Base-by-base conservation (phyloP, 768 basidiomycete species). In the Russula virescens region DNA sequence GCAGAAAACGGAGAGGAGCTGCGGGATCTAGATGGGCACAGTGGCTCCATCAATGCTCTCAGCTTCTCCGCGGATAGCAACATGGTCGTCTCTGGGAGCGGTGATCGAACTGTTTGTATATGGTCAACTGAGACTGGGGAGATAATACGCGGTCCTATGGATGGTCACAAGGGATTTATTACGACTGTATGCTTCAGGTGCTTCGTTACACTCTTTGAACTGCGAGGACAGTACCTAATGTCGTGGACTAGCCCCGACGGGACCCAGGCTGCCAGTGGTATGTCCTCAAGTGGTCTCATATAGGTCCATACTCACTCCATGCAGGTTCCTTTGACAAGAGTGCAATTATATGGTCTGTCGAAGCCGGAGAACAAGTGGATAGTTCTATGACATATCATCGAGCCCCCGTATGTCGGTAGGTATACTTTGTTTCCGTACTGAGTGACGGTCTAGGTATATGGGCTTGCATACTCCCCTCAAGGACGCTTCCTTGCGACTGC, bases 401-500 rank as follows among this genome's bases (percentile, higher is more conserved):
- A 11, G 64, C 54, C 13, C 62, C 60, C 48, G 63, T 64, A 38
- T 26, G 54, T 55, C 26, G 1, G 4, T 2, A n/a, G 18, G 25
- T 19, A 11, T 6, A 25, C 28, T 2, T 28, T n/a, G n/a, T n/a
- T n/a, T n/a, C n/a, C n/a, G 2, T 38, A 23, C 31, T 61, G 23
- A 63, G 18, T 26, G 31, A 4, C 2, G 3, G 9, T 40, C 26
- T 11, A 60, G 62, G 43, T 66, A 23, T 43, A 31, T 46, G 55
- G 45, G 1, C 2, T 68, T 19, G 57, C 61, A 4, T 68, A 68
- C 42, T 63, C 66, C 21, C 61, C 65, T 2, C 49, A 68, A 42
- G 66, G 66, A 11, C 45, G 23, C 21, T 56, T 54, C 25, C 50
- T 78, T 9, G 80, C 76, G 5, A 80, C 80, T 0, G 80, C 78